These are phyloP conservation scores for Phytopythium vexans DNA, from an alignment of 352 stramenopile genomes.

Conservation along the genomic window DNA sequence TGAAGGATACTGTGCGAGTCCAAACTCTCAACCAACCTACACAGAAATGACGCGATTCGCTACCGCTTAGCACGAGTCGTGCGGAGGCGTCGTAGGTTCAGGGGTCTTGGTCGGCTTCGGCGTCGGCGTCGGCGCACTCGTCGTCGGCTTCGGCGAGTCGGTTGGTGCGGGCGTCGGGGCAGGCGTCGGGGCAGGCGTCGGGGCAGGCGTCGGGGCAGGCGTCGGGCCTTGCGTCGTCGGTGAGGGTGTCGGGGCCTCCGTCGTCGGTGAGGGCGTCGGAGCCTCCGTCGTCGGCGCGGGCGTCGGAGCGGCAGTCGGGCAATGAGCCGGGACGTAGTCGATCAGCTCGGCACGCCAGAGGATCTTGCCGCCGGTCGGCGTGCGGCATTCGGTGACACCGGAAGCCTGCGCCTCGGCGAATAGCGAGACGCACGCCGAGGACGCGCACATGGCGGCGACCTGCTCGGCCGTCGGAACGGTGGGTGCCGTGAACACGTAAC, in stretches of 20 bases:
- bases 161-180: background rate
- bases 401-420: slow-evolving; percentile 16
- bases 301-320: slow-evolving; percentile 2
- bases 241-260: too few species aligned
- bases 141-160: background rate
- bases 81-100: slow-evolving; percentile 1
- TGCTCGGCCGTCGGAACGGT: slow-evolving; percentile 11
- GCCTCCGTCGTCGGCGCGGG: too few species aligned
- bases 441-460: slow-evolving; percentile 16
- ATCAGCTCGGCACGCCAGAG: slow-evolving; percentile 16
- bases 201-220: too few species aligned
- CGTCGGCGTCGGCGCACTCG: background rate
- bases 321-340: slow-evolving; percentile 16
- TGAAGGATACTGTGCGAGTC: too few species aligned
- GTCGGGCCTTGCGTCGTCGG: too few species aligned
- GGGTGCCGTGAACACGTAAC: slow-evolving; percentile 9
- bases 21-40: too few species aligned
- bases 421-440: slow-evolving; percentile 13
- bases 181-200: too few species aligned
- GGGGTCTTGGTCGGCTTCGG: background rate
- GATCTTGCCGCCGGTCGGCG: slow-evolving; percentile 20
- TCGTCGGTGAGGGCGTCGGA: too few species aligned
- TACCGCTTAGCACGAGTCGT: slow-evolving; percentile 3
- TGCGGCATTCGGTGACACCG: slow-evolving; percentile 15
- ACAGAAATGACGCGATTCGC: too few species aligned